These are phyloP conservation scores for Ascochyta fabae DNA, from an alignment of 2,329 filamentous ascomycete genomes.

Conservation along the genomic window DNA sequence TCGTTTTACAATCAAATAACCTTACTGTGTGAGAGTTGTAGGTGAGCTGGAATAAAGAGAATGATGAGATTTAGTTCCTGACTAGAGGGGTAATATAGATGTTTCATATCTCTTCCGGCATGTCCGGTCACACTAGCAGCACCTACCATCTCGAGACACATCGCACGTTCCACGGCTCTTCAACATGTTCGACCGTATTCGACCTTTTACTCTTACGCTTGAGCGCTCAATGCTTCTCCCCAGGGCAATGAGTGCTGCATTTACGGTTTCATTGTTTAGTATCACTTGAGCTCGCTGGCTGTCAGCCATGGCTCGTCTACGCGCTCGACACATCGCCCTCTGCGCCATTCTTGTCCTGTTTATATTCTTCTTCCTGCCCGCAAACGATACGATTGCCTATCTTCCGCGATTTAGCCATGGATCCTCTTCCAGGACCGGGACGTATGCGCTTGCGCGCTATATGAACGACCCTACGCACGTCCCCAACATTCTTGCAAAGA, in stretches of 20 bases:
- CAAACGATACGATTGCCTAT: constrained; percentile 18
- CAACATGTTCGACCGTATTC: constrained; percentile 12
- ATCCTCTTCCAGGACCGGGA: constrained; percentile 23
- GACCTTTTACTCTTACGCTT: neutral
- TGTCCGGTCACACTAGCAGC: constrained; percentile 6
- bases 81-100: neutral
- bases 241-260: constrained; percentile 18
- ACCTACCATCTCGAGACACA: constrained; percentile 17
- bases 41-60: neutral
- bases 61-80: neutral
- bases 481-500: constrained; percentile 30
- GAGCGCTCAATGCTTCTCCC: neutral
- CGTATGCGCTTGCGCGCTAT: constrained; percentile 34
- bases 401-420: constrained; percentile 7
- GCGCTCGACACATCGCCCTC: constrained; percentile 35
- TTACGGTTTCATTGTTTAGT: constrained; percentile 1
- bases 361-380: constrained; percentile 37
- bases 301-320: constrained; percentile 39
- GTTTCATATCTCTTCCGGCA: constrained; percentile 5
- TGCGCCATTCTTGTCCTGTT: constrained; percentile 35
- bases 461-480: constrained; percentile 40
- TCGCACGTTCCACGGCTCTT: constrained; percentile 9
- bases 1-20: neutral
- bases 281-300: constrained; percentile 12
- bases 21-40: neutral